Evolutionary conservation across 1,284 basidiomycete species (phyloP).

Genomic region (Sparassis latifolia): DNA sequence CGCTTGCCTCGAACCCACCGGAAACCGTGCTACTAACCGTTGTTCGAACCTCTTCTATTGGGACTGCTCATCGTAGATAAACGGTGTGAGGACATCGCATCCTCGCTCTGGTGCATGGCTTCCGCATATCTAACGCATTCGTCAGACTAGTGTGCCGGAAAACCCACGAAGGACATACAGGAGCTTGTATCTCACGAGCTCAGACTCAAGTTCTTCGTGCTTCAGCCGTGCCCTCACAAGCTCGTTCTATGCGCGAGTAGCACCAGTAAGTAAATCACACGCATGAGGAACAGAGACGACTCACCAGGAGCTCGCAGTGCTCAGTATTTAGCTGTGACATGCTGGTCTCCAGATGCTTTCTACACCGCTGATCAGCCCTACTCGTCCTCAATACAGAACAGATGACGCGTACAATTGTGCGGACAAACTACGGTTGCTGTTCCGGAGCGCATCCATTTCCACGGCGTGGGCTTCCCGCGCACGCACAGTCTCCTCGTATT

Average conservation of each 20-base stretch:
- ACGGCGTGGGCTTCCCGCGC: slow-evolving; percentile 72
- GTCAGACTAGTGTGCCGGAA: slow-evolving; percentile 1
- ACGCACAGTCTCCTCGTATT: slow-evolving; percentile 72
- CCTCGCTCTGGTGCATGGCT: slow-evolving; percentile 79
- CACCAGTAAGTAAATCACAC: neutral
- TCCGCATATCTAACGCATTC: slow-evolving; percentile 67
- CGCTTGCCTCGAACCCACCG: too few relatives aligned
- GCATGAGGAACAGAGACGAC: slow-evolving; percentile 18
- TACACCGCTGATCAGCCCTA: slow-evolving; percentile 23
- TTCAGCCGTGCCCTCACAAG: slow-evolving; percentile 81
- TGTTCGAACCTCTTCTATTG: slow-evolving; percentile 10
- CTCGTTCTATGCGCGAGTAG: slow-evolving; percentile 60
- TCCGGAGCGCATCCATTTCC: slow-evolving; percentile 77
- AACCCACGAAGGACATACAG: slow-evolving; percentile 46
- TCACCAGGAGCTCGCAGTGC: slow-evolving; percentile 69
- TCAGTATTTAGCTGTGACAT: slow-evolving; percentile 77
- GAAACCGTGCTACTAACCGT: neutral
- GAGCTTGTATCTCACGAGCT: slow-evolving; percentile 88
- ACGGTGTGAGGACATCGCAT: slow-evolving; percentile 69
- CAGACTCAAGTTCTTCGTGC: slow-evolving; percentile 85
- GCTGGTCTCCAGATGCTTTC: slow-evolving; percentile 72
- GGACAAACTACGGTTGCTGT: slow-evolving; percentile 70
- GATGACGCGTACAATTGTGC: slow-evolving; percentile 63
- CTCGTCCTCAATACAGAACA: neutral
- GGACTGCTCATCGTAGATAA: slow-evolving; percentile 39